Percentiles rank a stretch among this genome's conserved stretches.
Conservation (phyloP, 805 yeast species). For the Candida tammaniensis region DNA sequence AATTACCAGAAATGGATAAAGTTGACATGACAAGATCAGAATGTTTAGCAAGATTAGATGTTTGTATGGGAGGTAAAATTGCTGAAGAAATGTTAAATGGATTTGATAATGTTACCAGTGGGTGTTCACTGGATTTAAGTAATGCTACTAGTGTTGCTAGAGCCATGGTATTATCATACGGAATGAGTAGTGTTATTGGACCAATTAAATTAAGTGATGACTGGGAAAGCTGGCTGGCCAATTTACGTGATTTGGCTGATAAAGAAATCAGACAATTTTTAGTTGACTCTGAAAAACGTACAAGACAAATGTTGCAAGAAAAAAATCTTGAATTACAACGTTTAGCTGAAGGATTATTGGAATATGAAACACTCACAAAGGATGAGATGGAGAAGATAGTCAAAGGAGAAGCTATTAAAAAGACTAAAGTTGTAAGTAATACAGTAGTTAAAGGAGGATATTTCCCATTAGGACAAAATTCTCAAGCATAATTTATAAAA, state of each 20-base stretch:
- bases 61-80: constrained; percentile 98
- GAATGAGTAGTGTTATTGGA: constrained; percentile 93
- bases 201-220: constrained; percentile 86
- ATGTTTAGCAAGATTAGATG: constrained; percentile 89
- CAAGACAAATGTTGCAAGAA: constrained; percentile 62
- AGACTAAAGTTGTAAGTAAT: constrained; percentile 68
- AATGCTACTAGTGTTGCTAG: constrained; percentile 91
- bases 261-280: constrained; percentile 80
- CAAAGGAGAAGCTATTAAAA: constrained; percentile 70
- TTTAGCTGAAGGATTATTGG: constrained; percentile 88
- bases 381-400: constrained; percentile 88
- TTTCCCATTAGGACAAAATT: no score
- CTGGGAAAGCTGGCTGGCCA: constrained; percentile 95
- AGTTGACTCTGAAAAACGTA: constrained; percentile 74
- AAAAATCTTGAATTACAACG: constrained; percentile 72
- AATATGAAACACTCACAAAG: constrained; percentile 90
- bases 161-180: constrained; percentile 95
- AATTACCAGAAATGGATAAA: constrained; percentile 97
- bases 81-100: constrained; percentile 96
- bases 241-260: constrained; percentile 86
- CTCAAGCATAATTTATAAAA: constrained; percentile 13
- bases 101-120: constrained; percentile 87
- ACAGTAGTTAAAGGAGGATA: no score
- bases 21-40: constrained; percentile 88
- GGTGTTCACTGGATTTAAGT: constrained; percentile 89